Evolutionary conservation across 768 basidiomycete species (phyloP), one percentile per base, ranked within the genome.

Genomic region (Cystobasidium onofrii): DNA sequence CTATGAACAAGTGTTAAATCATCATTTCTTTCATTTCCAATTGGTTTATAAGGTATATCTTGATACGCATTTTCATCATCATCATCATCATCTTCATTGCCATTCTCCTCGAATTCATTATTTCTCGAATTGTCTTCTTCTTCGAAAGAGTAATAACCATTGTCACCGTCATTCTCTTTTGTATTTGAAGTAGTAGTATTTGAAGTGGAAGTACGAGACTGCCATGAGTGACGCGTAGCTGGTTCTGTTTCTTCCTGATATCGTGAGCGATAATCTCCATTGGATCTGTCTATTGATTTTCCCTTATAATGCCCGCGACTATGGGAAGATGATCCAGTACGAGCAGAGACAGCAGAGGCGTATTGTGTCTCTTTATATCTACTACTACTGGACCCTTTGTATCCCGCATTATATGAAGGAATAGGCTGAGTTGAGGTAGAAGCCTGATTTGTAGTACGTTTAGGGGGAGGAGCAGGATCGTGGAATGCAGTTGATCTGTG

Each of bases 1-100:
- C 89, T 86, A 76, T 96, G 90, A 7, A 94, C 81, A 20, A 97
- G 81, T 0, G 86, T 64, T 6, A 75, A 63, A 57, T 62, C 46
- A 27, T 75, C 75, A 54, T 75, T 64, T n/a, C 74, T 61, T 36
- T 60, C n/a, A 29, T 44, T 57, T 43, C 61, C 55, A 9, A 57
- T 34, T 41, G 46, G 46, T 50, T 50, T 50, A 50, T 50, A 50
- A n/a, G 46, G 46, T 50, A 50, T 50, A 3, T 50, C 46, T 50
- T 15, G 12, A 50, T 50, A 50, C 4, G 46, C 46, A 50, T 50
- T 20, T 7, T 50, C 46, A n/a, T 20, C 18, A n/a, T 50, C 20
- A 15, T 15, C n/a, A 7, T 20, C 46, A 20, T 50, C 46, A 50
- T 15, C 3, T 12, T 20, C 46, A 20, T 50, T n/a, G 20, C 46